phyloP scores from a whole-genome alignment of 257 asterid species.

The Misopates orontium region DNA sequence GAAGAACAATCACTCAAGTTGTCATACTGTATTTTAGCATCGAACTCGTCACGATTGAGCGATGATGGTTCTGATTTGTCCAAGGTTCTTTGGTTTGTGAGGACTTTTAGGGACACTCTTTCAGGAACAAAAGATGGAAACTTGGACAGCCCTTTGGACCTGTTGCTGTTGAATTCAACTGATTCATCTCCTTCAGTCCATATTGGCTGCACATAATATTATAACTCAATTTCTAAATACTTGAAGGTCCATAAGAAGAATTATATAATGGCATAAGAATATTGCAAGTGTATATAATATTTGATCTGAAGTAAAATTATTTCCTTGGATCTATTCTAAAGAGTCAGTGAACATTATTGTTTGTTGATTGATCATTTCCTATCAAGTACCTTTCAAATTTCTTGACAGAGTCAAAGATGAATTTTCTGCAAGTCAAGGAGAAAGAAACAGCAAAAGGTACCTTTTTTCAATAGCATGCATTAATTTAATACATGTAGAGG shows the following conservation, averaged over 20 bases:
- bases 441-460: neutral
- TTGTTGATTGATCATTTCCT: neutral
- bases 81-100: slow-evolving; percentile 39
- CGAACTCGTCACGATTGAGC: slow-evolving; percentile 16
- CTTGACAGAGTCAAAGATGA: slow-evolving; percentile 22
- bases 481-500: neutral
- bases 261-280: too few relatives aligned
- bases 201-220: slow-evolving; percentile 55
- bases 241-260: too few relatives aligned
- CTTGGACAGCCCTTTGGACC: slow-evolving; percentile 34
- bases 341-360: too few relatives aligned
- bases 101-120: slow-evolving; percentile 54
- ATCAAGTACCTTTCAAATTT: neutral
- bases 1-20: slow-evolving; percentile 38
- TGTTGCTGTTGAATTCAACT: slow-evolving; percentile 35
- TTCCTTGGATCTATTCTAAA: neutral
- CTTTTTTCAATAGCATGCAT: too few relatives aligned
- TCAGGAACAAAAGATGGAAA: slow-evolving; percentile 67
- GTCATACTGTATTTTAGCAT: slow-evolving; percentile 30
- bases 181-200: slow-evolving; percentile 70
- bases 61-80: slow-evolving; percentile 25
- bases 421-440: neutral
- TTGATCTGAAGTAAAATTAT: neutral
- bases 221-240: neutral
- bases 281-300: neutral